Evolutionary conservation across 345 rosid genomes (phyloP), one percentile per base, ranked within the genome.

Genomic region (Citrus maxima): DNA sequence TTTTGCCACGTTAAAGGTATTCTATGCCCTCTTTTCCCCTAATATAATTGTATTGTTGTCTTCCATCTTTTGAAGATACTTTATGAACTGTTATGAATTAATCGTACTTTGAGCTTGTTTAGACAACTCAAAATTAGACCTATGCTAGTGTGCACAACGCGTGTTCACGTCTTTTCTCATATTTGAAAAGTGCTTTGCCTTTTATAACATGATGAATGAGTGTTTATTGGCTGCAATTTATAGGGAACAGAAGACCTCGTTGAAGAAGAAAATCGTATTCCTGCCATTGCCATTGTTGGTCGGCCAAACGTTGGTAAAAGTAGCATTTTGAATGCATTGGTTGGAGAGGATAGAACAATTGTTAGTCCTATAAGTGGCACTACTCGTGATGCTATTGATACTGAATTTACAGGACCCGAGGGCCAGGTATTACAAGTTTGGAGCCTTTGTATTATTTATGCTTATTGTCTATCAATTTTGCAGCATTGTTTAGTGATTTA

Each of bases 291-390:
- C 72, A 95, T 95, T 80, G 97, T 95, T 81, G 99, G 99, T 74
- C 86, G 96, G 65, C 99, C 99, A 70, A 93, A 95, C 79, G 99
- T 95, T 82, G 99, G 99, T 63, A 95, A 95, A 85, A 95, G 99
- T 82, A 95, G 99, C 88, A 95, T 95, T 81, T 87, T 95, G 83
- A 95, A 95, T 92, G 94, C 99, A 74, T 87, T 93, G 90, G 86
- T 95, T 75, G 93, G 99, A 68, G 99, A 95, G 85, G 98, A 95
- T 82, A 90, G 98, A 89, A 91, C 98, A 70, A 93, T 95, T 83
- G 99, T 95, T 77, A 95, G 99, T 84, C 98, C 99, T 76, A 75
- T 95, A 84, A 95, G 99, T 84, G 99, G 99, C 55, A 95, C 99
- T 59, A 95, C 99, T 7, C 99, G 99, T 69, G 99, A 95, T 89